Evolutionary conservation across 305 asterid species (phyloP), one percentile per base, ranked within the genome.

Genomic region (Fraxinus dipetala): DNA sequence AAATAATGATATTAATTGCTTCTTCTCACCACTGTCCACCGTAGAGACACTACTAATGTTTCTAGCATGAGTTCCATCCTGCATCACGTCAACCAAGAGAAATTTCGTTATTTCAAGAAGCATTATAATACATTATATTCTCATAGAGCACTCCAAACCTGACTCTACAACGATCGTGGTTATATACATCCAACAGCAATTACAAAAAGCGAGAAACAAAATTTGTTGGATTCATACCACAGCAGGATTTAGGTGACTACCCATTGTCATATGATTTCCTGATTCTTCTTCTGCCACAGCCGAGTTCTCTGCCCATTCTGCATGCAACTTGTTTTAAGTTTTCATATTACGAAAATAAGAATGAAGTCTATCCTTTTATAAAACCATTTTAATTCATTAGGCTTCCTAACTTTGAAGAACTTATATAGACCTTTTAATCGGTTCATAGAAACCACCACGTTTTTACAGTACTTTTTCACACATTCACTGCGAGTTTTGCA

Each of bases 21-120:
- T 74, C 81, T 59, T 84, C 97, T 92, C 86, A 94, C 99, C 99
- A 86, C 98, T 96, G 87, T 96, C 99, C 63, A 90, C 84, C 1
- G 98, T 94, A 3, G 99, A 96, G 83, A 96, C 97, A 78, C 90
- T 90, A 78, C 99, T 96, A 7, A 91, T 76, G 82, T 91, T 93
- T 88, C 98, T 92, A 81, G 98, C 99, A 87, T 96, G 99, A 88
- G 91, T 79, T 76, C 98, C 97, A 75, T 96, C 98, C 98, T 96
- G 90, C 83, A 85, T 76, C 59, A 72, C 56, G 79, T 24, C 61
- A 81, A 51, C 1, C 76, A n/a, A 18, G 10, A 6, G 13, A 35
- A 9, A 20, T 14, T 26, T 31, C 8, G 8, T 26, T 10, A 73
- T 18, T 38, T 13, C 13, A 69, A 28, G 28, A 70, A 69, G 31